Evolutionary conservation across 257 asterid species (phyloP), one percentile per base, ranked within the genome.

Genomic region (Lycium ferocissimum): DNA sequence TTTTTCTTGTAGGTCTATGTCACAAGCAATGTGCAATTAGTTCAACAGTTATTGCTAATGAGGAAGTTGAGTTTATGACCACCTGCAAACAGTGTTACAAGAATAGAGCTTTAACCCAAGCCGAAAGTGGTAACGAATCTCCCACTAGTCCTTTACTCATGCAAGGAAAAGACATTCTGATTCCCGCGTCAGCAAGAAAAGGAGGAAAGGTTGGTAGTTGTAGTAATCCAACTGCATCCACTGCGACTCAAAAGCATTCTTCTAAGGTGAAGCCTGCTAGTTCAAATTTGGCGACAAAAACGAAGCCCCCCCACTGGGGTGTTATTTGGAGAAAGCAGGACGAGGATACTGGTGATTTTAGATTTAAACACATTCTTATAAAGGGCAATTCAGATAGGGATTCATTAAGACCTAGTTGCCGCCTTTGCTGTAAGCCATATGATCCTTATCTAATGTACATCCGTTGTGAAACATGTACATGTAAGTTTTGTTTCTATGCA

Each of bases 401-500:
- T 84, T 80, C 80, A 69, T 56, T 76, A 51, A 84, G 82, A 63
- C 92, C 94, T 53, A 9, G 7, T 57, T 95, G 99, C 87, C 91
- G 88, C 66, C 94, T 93, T 81, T 95, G 99, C 87, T 40, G 20
- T 69, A 86, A 87, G 86, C 89, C 94, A 26, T 93, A 92, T 87
- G 91, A 90, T 85, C 81, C 92, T 81, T 93, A 89, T 66, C 88
- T 91, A 53, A 93, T 90, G 93, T 95, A 94, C 87, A 91, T 95
- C 70, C 89, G 85, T 72, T 95, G 99, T 61, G 94, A 93, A 80
- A 45, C 87, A 53, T 95, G 99, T 92, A 35, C 82, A 70, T 7
- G 99, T 94, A 92, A 91, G 99, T 84, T 78, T 66, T 69, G 12
- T 58, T 47, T 45, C 73, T 20, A 59, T 45, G 63, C 71, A 12